A percentile compares a stretch with the other conserved stretches of the same genome.
These are phyloP conservation scores for Nephelium lappaceum DNA, from an alignment of 345 rosid genomes.

Conservation along the genomic window DNA sequence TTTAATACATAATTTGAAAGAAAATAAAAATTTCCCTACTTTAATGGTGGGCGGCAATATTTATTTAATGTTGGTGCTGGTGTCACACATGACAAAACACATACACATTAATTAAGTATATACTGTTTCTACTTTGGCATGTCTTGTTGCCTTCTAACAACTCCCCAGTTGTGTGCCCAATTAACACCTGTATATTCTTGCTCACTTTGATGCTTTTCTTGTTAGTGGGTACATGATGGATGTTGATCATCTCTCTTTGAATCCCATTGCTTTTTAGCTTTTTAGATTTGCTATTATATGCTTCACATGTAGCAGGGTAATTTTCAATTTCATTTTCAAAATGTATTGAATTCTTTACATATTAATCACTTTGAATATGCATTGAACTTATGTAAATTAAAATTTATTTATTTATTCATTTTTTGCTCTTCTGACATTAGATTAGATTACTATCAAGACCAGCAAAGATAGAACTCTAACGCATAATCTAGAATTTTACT, in stretches of 20 bases:
- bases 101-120: background rate
- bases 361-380: too few species aligned
- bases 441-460: too few species aligned
- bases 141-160: background rate
- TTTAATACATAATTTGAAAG: slow-evolving; percentile 1
- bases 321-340: too few species aligned
- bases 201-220: background rate
- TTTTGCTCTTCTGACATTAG: too few species aligned
- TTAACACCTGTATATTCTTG: too few species aligned
- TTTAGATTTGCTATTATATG: slow-evolving; percentile 12
- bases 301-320: background rate
- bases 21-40: too few species aligned
- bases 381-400: too few species aligned
- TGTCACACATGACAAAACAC: background rate
- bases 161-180: too few species aligned
- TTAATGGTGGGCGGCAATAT: background rate
- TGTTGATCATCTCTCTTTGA: background rate
- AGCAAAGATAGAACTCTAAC: too few species aligned
- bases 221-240: background rate
- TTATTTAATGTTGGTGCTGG: background rate
- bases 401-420: too few species aligned
- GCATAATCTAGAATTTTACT: too few species aligned
- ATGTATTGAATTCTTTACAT: too few species aligned
- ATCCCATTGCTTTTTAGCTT: background rate
- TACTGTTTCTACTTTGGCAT: background rate